Evolutionary conservation across 2,329 filamentous ascomycete species (phyloP).

Genomic region (Cercospora zeae-maydis): DNA sequence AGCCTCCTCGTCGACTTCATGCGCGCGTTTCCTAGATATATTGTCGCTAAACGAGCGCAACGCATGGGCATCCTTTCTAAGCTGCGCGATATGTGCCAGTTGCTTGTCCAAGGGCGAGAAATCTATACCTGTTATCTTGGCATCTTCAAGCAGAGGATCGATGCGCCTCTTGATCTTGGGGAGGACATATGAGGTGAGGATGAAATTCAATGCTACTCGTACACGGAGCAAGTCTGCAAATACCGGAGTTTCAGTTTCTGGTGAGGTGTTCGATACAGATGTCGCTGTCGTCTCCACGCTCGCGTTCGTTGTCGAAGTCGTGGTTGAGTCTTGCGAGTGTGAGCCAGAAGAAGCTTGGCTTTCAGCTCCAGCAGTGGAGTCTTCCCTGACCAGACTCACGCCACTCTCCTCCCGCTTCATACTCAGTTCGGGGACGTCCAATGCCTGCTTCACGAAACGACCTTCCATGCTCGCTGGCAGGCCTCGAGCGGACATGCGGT

Average conservation of each 20-base stretch:
- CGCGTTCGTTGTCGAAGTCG: slow-evolving; percentile 22
- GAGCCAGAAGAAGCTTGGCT: slow-evolving; percentile 13
- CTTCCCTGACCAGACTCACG: slow-evolving; percentile 31
- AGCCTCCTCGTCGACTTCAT: slow-evolving; percentile 61
- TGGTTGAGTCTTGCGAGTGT: slow-evolving; percentile 29
- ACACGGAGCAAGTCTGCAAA: slow-evolving; percentile 61
- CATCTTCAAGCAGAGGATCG: slow-evolving; percentile 41
- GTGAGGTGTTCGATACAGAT: slow-evolving; percentile 34
- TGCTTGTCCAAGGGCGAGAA: slow-evolving; percentile 71
- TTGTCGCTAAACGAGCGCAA: slow-evolving; percentile 67
- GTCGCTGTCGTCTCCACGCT: slow-evolving; percentile 28
- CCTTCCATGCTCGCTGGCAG: slow-evolving; percentile 82
- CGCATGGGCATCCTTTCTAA: slow-evolving; percentile 69
- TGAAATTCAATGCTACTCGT: slow-evolving; percentile 61
- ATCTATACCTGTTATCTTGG: slow-evolving; percentile 44
- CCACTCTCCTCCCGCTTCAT: slow-evolving; percentile 58
- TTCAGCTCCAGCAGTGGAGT: slow-evolving; percentile 22
- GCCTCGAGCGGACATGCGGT: slow-evolving; percentile 59
- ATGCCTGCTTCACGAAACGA: slow-evolving; percentile 69
- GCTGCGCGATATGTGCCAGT: slow-evolving; percentile 59
- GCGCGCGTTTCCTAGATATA: slow-evolving; percentile 60
- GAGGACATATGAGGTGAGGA: slow-evolving; percentile 60
- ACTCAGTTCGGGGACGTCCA: slow-evolving; percentile 72
- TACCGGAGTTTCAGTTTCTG: slow-evolving; percentile 11
- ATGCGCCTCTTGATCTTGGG: slow-evolving; percentile 45